These are phyloP conservation scores for Fusarium sp. DNA, from an alignment of 2,329 filamentous ascomycete species.

Conservation along the genomic window DNA sequence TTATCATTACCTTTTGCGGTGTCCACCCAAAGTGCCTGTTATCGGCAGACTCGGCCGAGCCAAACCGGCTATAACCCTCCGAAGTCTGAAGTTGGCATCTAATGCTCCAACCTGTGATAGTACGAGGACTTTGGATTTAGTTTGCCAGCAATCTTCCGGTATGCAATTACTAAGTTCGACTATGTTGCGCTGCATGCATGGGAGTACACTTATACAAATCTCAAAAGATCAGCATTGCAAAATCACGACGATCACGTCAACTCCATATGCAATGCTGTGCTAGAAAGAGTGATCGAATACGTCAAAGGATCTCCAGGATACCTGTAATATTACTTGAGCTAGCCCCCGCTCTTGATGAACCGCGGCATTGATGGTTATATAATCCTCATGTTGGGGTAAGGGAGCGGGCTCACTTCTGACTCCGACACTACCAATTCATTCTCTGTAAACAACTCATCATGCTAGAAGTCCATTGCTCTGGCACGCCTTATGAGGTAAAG, in stretches of 20 bases:
- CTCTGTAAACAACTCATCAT: background rate
- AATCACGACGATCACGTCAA: background rate
- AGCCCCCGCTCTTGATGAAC: slow-evolving; percentile 5
- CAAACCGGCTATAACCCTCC: background rate
- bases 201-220: background rate
- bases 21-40: background rate
- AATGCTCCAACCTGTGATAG: background rate
- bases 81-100: background rate
- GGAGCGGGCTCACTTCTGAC: background rate
- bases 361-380: background rate
- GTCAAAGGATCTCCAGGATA: background rate
- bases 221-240: no score
- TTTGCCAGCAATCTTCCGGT: background rate
- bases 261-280: background rate
- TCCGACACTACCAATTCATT: background rate
- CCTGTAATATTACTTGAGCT: background rate
- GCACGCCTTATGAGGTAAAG: slow-evolving; percentile 20
- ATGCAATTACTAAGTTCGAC: background rate
- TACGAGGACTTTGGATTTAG: background rate
- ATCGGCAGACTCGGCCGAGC: background rate
- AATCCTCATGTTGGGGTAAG: slow-evolving; percentile 9
- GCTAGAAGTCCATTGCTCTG: slow-evolving; percentile 24
- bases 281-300: background rate
- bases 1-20: background rate
- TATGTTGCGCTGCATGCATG: background rate